These are phyloP conservation scores for Globisporangium nagaii DNA, from an alignment of 352 stramenopile species.

Conservation along the genomic window DNA sequence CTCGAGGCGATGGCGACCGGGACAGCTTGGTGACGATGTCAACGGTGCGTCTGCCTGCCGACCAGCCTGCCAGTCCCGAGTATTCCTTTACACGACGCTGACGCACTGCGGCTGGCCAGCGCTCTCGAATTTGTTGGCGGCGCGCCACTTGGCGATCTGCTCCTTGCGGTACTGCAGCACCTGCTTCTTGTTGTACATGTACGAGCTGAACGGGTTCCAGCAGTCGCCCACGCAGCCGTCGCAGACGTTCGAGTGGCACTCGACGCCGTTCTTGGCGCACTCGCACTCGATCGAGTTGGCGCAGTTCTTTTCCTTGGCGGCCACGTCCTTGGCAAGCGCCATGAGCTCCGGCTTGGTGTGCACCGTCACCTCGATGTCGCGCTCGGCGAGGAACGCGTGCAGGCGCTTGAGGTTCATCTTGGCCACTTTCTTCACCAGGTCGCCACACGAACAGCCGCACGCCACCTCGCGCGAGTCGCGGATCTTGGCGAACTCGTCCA, in stretches of 20 bases:
- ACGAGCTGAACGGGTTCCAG: conserved; percentile 63
- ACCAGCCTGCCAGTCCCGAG: not conserved
- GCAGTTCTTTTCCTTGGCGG: conserved; percentile 70
- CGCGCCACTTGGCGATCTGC: conserved; percentile 57
- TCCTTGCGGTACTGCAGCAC: conserved; percentile 69
- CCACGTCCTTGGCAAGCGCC: conserved; percentile 55
- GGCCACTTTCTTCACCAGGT: conserved; percentile 74
- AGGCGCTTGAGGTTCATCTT: conserved; percentile 87
- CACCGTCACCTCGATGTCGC: conserved; percentile 36
- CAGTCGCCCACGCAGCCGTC: conserved; percentile 68
- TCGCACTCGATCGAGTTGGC: conserved; percentile 57
- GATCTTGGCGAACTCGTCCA: conserved; percentile 80
- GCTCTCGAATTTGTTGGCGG: conserved; percentile 6
- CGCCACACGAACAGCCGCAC: conserved; percentile 78
- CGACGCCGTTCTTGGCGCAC: conserved; percentile 66
- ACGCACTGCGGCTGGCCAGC: conserved; percentile 16
- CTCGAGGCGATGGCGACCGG: not conserved
- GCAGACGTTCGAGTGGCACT: conserved; percentile 72
- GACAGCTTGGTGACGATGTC: not conserved
- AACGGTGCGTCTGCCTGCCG: not conserved
- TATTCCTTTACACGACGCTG: conserved; percentile 22
- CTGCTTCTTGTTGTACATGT: conserved; percentile 67
- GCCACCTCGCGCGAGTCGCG: conserved; percentile 68
- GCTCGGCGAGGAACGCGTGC: conserved; percentile 54
- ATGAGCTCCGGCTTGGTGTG: conserved; percentile 66